phyloP scores from a whole-genome alignment of 345 rosid species.

The Salix purpurea region DNA sequence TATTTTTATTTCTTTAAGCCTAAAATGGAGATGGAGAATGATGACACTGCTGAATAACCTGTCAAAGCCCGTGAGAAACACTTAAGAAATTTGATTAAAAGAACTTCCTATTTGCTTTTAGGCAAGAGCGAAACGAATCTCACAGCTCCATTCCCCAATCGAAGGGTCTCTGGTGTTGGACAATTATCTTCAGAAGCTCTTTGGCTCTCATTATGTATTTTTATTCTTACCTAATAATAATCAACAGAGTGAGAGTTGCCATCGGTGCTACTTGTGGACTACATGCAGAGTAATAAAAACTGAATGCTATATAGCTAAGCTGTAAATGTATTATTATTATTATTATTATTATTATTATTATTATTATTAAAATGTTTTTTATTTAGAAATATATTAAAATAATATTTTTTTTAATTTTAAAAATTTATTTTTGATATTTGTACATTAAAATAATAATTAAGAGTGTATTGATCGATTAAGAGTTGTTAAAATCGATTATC shows the following conservation, averaged over 20 bases:
- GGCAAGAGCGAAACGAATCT: slow-evolving; percentile 1
- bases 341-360: no score
- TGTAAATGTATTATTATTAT: no score
- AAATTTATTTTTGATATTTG: no score
- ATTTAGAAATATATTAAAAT: no score
- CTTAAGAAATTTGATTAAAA: background rate
- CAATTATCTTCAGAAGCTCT: background rate
- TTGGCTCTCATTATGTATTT: background rate
- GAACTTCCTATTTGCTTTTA: slow-evolving; percentile 10
- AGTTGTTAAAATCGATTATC: no score
- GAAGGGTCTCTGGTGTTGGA: background rate
- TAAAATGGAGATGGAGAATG: background rate
- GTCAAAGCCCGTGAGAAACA: background rate
- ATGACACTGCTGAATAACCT: background rate
- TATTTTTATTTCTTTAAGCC: background rate
- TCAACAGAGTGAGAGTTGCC: background rate
- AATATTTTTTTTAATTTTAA: no score
- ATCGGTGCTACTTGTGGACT: no score
- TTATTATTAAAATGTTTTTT: no score
- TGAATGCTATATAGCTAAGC: no score
- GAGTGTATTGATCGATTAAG: no score
- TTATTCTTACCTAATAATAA: background rate
- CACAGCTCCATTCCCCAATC: background rate
- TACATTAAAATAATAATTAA: no score
- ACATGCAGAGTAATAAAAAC: no score